Percentiles rank a stretch among this genome's conserved stretches.
These are phyloP conservation scores for Linanthus parryae DNA, from an alignment of 148 eudicot genomes.

Conservation along the genomic window DNA sequence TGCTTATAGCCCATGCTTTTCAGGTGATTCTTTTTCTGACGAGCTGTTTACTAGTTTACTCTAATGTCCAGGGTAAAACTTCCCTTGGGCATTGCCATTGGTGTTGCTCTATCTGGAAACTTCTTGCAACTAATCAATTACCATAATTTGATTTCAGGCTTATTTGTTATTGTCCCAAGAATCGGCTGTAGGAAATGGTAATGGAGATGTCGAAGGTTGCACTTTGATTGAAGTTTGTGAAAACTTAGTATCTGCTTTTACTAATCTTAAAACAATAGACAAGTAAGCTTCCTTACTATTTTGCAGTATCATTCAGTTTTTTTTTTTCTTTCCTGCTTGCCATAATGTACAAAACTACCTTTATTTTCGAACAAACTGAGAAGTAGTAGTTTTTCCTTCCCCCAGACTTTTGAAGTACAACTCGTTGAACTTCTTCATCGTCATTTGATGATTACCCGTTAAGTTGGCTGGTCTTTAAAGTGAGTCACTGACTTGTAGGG, in stretches of 20 bases:
- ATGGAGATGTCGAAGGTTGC: constrained; percentile 26
- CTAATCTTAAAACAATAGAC: constrained; percentile 37
- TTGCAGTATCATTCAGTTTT: constrained; percentile 3
- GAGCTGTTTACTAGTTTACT: too few relatives aligned
- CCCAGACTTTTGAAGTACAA: too few relatives aligned
- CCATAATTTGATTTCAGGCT: constrained; percentile 42
- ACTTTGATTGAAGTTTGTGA: constrained; percentile 51
- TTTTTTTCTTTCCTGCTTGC: background rate
- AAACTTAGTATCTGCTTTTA: constrained; percentile 54
- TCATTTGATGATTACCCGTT: too few relatives aligned
- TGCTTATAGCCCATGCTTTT: constrained; percentile 67
- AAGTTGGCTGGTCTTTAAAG: too few relatives aligned
- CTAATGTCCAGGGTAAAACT: background rate
- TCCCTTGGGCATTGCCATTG: background rate
- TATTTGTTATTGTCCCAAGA: constrained; percentile 41
- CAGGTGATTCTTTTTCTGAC: constrained; percentile 43
- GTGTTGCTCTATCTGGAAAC: background rate
- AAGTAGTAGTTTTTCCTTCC: background rate
- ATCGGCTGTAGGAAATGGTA: constrained; percentile 27
- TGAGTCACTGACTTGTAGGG: too few relatives aligned
- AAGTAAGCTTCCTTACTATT: constrained; percentile 32
- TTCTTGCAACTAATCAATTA: background rate
- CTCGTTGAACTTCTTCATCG: too few relatives aligned
- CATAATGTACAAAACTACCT: background rate
- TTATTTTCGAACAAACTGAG: background rate